These are phyloP conservation scores for Metschnikowia gelsemii DNA, from an alignment of 805 yeast genomes.

Conservation along the genomic window DNA sequence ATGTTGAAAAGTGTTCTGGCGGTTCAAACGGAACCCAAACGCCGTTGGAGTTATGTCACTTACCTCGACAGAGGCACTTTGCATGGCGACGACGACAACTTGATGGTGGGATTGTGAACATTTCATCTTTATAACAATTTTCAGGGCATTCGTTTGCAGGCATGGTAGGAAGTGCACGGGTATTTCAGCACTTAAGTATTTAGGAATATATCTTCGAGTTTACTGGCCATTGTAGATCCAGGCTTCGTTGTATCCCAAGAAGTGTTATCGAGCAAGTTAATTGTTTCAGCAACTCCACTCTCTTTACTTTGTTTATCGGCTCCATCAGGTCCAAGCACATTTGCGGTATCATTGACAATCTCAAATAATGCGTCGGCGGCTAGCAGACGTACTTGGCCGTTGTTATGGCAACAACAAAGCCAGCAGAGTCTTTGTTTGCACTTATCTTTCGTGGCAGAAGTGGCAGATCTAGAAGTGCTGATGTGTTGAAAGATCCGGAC, in stretches of 20 bases:
- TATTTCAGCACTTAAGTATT: constrained; percentile 3
- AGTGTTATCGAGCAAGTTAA: neutral
- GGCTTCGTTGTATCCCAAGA: constrained; percentile 3
- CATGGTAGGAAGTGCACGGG: neutral
- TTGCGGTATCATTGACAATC: constrained; percentile 26
- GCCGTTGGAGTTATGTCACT: constrained; percentile 23
- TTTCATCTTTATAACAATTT: neutral
- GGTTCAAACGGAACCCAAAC: constrained; percentile 9
- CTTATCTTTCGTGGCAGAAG: constrained; percentile 14
- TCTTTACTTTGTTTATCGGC: too few relatives aligned
- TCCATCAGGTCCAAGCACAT: too few relatives aligned
- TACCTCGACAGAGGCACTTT: constrained; percentile 21
- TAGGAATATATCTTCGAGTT: constrained; percentile 4
- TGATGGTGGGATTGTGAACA: constrained; percentile 21
- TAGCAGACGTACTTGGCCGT: constrained; percentile 31
- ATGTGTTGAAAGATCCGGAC: constrained; percentile 47
- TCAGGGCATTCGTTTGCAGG: too few relatives aligned
- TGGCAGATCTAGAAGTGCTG: constrained; percentile 10
- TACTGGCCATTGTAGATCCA: neutral
- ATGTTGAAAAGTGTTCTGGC: constrained; percentile 6
- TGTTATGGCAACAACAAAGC: constrained; percentile 32
- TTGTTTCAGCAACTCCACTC: too few relatives aligned
- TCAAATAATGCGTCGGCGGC: constrained; percentile 47
- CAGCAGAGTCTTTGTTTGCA: constrained; percentile 23
- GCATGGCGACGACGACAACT: constrained; percentile 22